These are phyloP conservation scores for Waltiozyma sp. DNA, from an alignment of 1,139 yeast species.

Conservation along the genomic window DNA sequence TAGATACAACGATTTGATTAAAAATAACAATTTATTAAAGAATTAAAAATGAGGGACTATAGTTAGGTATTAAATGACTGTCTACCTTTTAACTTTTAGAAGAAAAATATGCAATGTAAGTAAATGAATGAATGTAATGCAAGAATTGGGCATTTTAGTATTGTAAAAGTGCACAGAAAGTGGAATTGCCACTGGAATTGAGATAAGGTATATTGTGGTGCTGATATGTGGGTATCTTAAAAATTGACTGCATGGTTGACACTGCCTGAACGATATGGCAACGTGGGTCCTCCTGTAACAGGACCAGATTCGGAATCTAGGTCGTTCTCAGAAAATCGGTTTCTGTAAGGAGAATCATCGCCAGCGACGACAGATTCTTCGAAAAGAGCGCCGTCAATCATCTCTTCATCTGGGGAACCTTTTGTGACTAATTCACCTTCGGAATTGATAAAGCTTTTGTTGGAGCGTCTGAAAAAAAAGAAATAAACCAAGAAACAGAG, in stretches of 20 bases:
- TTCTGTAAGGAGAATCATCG: background rate
- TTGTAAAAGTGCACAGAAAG: too few relatives aligned
- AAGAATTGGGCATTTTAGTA: too few relatives aligned
- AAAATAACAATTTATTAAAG: too few relatives aligned
- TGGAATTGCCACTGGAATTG: too few relatives aligned
- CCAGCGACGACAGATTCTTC: constrained; percentile 15
- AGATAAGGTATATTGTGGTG: too few relatives aligned
- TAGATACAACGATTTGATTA: too few relatives aligned
- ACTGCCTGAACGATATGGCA: background rate
- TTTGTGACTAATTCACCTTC: constrained; percentile 27
- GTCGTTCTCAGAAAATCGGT: constrained; percentile 13
- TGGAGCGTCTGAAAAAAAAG: constrained; percentile 19
- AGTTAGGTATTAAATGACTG: background rate
- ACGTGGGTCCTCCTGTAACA: background rate
- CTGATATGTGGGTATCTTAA: too few relatives aligned
- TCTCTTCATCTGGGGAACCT: constrained; percentile 9
- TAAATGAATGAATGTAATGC: too few relatives aligned
- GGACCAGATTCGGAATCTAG: constrained; percentile 24
- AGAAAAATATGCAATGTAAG: too few relatives aligned
- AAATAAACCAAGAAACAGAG: constrained; percentile 15
- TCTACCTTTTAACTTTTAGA: too few relatives aligned
- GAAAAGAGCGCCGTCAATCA: constrained; percentile 18
- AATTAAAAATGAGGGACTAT: background rate
- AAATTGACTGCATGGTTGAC: background rate
- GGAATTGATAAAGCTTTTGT: constrained; percentile 26